phyloP scores from a whole-genome alignment of 768 basidiomycete species.

The Dictyophora rubrovolvata region DNA sequence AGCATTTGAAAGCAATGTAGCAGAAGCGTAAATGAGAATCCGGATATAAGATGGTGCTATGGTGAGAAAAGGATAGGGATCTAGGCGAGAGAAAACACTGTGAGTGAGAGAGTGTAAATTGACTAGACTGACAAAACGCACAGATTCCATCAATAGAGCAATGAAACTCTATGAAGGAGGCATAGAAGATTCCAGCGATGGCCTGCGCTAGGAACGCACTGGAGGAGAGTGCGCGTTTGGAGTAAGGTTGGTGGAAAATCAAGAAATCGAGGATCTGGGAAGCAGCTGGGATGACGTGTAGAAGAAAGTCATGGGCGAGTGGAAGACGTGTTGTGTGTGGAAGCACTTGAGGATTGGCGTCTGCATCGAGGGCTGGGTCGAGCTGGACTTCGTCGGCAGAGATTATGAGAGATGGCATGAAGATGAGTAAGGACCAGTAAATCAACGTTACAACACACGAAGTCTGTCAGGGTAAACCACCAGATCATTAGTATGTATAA shows the following conservation, averaged over 20 bases:
- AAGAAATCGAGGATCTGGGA: background rate
- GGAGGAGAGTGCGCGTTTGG: background rate
- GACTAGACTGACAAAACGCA: background rate
- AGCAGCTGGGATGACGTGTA: background rate
- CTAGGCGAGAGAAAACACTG: background rate
- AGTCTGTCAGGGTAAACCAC: background rate
- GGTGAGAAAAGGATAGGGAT: background rate
- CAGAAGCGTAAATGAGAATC: background rate
- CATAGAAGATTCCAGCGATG: background rate
- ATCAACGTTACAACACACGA: background rate
- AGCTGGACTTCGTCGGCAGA: background rate
- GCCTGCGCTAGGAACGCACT: background rate
- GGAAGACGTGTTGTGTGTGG: background rate
- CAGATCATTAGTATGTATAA: no score
- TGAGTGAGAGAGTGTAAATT: background rate
- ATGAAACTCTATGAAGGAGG: background rate
- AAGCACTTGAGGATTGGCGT: no score
- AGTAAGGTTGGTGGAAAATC: background rate
- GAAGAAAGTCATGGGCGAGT: background rate
- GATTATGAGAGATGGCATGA: background rate
- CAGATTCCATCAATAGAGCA: background rate
- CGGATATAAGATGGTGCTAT: background rate
- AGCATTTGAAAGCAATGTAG: background rate
- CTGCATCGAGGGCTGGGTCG: no score
- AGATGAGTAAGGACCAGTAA: background rate